Conservation (phyloP, 805 yeast genomes). For the Dipodascus geniculatus region DNA sequence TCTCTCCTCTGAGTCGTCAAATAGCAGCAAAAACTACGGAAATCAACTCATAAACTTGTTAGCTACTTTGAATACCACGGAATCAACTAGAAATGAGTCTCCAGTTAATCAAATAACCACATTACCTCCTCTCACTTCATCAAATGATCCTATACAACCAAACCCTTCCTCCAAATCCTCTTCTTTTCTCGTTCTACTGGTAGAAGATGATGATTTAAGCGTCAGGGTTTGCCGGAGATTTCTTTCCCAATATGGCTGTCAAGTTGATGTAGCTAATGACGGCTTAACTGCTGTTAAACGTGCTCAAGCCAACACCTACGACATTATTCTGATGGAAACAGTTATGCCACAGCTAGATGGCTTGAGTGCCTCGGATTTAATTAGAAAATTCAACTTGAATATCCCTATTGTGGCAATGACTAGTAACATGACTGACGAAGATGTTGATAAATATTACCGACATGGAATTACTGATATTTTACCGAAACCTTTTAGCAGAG, state of each 20-base stretch:
- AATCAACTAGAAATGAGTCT: constrained; percentile 1
- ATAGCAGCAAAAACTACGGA: background rate
- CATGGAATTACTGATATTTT: constrained; percentile 89
- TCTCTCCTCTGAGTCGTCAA: background rate
- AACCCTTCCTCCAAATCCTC: constrained; percentile 38
- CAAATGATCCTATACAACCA: constrained; percentile 73
- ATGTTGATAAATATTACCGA: constrained; percentile 41
- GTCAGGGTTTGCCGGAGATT: constrained; percentile 76
- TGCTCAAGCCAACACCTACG: constrained; percentile 57
- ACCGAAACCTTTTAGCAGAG: constrained; percentile 89
- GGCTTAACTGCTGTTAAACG: constrained; percentile 78
- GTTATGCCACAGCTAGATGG: constrained; percentile 51
- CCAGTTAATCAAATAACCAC: constrained; percentile 12
- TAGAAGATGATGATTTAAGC: constrained; percentile 50
- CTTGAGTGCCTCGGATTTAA: constrained; percentile 77
- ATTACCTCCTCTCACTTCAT: constrained; percentile 31
- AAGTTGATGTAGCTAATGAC: constrained; percentile 85
- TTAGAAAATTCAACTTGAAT: constrained; percentile 67
- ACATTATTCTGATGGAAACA: constrained; percentile 44
- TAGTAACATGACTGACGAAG: constrained; percentile 3
- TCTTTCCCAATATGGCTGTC: constrained; percentile 77
- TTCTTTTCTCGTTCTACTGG: constrained; percentile 30
- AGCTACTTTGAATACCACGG: background rate
- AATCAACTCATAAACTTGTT: background rate
- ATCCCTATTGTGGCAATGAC: constrained; percentile 64